Percentiles rank a stretch among this genome's conserved stretches.
These are phyloP conservation scores for Solanum piurae DNA, from an alignment of 257 asterid genomes.

Conservation along the genomic window DNA sequence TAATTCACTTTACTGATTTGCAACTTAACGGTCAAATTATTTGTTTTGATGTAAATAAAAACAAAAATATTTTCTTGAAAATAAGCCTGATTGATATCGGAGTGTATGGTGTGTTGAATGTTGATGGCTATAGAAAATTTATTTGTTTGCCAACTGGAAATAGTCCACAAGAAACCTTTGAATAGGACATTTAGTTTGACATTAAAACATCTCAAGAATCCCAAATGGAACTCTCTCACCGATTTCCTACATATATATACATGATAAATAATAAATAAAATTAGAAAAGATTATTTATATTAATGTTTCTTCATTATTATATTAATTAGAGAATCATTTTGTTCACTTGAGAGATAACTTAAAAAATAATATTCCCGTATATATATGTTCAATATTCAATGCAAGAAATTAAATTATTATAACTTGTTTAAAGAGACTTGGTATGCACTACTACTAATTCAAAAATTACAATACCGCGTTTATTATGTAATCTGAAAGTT, in stretches of 20 bases:
- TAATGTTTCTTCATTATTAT: neutral
- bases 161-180: neutral
- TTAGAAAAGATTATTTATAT: neutral
- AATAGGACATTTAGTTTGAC: neutral
- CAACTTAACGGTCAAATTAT: neutral
- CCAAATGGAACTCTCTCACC: neutral
- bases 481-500: neutral
- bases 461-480: neutral
- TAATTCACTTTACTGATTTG: neutral
- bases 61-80: no score
- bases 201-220: neutral
- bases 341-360: neutral
- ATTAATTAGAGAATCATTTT: neutral
- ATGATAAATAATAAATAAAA: neutral
- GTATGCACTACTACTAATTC: neutral
- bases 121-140: neutral
- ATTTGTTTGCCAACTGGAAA: neutral
- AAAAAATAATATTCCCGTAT: neutral
- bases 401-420: neutral
- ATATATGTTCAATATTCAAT: neutral
- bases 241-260: neutral
- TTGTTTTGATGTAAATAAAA: neutral
- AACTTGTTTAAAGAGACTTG: neutral
- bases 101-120: neutral
- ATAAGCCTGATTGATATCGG: no score